phyloP scores from a whole-genome alignment of 768 basidiomycete genomes.

The Mycena vitilis region DNA sequence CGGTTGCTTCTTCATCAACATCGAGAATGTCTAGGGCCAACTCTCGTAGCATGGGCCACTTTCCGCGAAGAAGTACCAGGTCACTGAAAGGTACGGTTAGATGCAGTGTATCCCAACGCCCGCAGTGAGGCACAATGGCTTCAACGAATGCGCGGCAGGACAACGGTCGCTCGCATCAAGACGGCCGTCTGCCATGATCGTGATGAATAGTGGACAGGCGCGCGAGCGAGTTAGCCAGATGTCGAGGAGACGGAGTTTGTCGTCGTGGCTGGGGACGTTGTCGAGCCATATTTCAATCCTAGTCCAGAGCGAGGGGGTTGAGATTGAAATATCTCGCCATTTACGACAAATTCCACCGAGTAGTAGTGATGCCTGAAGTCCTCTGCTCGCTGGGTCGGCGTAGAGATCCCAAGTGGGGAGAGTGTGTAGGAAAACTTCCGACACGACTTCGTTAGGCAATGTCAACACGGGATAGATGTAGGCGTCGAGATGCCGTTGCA shows the following conservation, averaged over 20 bases:
- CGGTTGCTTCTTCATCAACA: no score
- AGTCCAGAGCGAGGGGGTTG: conserved; percentile 10
- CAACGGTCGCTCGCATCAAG: neutral
- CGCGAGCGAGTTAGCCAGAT: neutral
- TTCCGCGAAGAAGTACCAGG: neutral
- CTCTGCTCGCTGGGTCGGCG: no score
- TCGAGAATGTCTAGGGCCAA: neutral
- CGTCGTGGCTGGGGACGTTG: no score
- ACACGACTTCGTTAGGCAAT: conserved; percentile 6
- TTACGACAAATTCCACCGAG: neutral
- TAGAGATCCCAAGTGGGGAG: neutral
- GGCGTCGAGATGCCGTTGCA: neutral
- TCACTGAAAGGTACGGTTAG: neutral
- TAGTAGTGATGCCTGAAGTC: neutral
- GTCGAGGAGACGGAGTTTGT: neutral
- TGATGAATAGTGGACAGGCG: neutral
- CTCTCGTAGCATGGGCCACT: neutral
- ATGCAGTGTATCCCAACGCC: neutral
- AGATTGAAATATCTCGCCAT: conserved; percentile 6
- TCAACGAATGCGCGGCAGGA: neutral
- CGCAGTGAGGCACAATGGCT: neutral
- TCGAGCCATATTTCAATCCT: neutral
- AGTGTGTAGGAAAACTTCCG: conserved; percentile 1
- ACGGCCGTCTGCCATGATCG: neutral
- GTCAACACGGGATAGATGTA: conserved; percentile 5